Percentiles rank a stretch among this genome's conserved stretches.
Conservation (phyloP, 2,329 filamentous ascomycete genomes). For the Bipolaris bicolor region DNA sequence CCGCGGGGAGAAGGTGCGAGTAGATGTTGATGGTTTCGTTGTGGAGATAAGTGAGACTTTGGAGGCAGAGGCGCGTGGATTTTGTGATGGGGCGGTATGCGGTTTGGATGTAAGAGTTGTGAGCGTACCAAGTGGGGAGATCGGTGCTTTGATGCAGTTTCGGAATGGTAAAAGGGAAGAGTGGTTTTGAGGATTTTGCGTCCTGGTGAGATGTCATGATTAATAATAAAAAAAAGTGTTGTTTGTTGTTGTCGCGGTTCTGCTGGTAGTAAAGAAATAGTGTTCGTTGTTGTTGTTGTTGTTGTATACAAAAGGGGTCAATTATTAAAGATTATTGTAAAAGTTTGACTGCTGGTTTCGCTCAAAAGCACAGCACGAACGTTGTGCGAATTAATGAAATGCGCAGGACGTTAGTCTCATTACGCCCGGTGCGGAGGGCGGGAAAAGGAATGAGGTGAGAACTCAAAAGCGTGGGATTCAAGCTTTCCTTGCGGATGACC, state of each 20-base stretch:
- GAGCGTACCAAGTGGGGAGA: constrained; percentile 11
- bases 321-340: not conserved
- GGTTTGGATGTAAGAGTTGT: constrained; percentile 55
- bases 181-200: not conserved
- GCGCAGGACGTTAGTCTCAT: too few species aligned
- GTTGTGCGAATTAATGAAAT: too few species aligned
- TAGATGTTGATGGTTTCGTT: constrained; percentile 73
- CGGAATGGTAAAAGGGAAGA: not conserved
- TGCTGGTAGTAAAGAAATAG: not conserved
- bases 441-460: too few species aligned
- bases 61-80: constrained; percentile 62
- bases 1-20: constrained; percentile 60
- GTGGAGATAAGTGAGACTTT: constrained; percentile 65
- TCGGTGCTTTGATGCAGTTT: constrained; percentile 1
- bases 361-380: too few species aligned
- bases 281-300: not conserved
- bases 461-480: not conserved
- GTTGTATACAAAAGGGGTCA: not conserved
- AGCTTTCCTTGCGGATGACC: not conserved
- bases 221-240: not conserved
- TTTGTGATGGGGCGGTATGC: constrained; percentile 67
- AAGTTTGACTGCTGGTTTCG: too few species aligned
- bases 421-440: too few species aligned
- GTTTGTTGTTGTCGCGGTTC: not conserved
- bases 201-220: not conserved